These are phyloP conservation scores for Phialophora chinensis DNA, from an alignment of 2,329 filamentous ascomycete species.

Conservation along the genomic window DNA sequence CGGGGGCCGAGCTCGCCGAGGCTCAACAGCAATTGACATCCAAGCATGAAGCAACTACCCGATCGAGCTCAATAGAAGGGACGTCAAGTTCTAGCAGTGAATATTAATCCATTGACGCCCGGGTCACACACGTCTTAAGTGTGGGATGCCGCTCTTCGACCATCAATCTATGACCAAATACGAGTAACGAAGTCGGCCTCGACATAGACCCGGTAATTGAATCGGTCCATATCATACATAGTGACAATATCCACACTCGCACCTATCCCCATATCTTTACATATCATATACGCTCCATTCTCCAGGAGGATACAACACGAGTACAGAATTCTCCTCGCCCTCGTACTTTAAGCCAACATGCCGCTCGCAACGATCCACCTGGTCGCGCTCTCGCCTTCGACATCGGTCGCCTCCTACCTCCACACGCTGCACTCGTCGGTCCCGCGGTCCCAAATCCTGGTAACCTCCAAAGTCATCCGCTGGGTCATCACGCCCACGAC, in stretches of 20 bases:
- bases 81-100: background rate
- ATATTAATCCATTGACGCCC: background rate
- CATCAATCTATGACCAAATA: background rate
- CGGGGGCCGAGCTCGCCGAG: background rate
- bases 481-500: constrained; percentile 46
- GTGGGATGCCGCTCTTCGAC: background rate
- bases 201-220: background rate
- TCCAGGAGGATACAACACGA: background rate
- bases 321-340: background rate
- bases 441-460: constrained; percentile 39
- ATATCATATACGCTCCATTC: background rate
- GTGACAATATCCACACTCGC: background rate
- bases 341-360: constrained; percentile 38
- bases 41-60: background rate
- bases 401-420: constrained; percentile 41
- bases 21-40: background rate
- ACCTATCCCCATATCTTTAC: background rate
- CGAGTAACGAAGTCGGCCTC: background rate
- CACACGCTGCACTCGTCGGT: constrained; percentile 40
- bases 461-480: constrained; percentile 47
- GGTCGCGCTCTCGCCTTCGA: constrained; percentile 41
- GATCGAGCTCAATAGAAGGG: background rate
- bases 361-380: constrained; percentile 47
- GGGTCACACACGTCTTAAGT: background rate
- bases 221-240: background rate